phyloP scores from a whole-genome alignment of 2,329 filamentous ascomycete genomes.

The Colletotrichum sp. region DNA sequence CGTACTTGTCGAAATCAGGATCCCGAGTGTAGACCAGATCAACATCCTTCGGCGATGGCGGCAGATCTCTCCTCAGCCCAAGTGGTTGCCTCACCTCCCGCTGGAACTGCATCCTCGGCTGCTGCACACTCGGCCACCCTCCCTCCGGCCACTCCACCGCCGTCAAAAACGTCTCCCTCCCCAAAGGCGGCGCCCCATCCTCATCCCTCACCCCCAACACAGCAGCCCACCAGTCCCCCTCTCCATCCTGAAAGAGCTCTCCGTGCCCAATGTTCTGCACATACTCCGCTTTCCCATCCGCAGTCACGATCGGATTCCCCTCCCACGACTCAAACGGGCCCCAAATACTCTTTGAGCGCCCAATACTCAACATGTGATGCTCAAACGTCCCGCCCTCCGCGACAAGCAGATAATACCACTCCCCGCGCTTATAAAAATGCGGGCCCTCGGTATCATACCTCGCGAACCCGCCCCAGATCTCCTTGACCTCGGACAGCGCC shows the following conservation, averaged over 20 bases:
- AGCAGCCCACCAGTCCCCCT: conserved; percentile 41
- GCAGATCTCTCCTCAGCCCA: background rate
- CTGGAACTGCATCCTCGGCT: background rate
- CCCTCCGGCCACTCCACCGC: conserved; percentile 1
- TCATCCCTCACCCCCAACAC: background rate
- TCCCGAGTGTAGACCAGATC: conserved; percentile 1
- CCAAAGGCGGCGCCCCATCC: background rate
- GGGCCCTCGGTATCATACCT: conserved; percentile 32
- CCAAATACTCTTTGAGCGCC: conserved; percentile 26
- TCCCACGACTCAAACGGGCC: conserved; percentile 30
- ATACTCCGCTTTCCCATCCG: conserved; percentile 43
- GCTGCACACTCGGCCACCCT: background rate
- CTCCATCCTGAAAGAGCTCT: conserved; percentile 57
- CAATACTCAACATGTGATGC: conserved; percentile 27
- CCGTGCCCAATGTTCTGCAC: conserved; percentile 62
- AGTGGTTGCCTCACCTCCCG: background rate
- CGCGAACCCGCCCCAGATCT: conserved; percentile 23
- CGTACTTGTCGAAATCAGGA: background rate
- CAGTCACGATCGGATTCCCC: conserved; percentile 51
- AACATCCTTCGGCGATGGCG: background rate
- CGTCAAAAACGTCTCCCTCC: background rate
- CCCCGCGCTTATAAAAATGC: conserved; percentile 40
- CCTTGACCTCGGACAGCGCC: conserved; percentile 21
- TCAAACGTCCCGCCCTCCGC: conserved; percentile 43
- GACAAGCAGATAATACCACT: conserved; percentile 45